Conservation (phyloP, 2,329 filamentous ascomycete genomes). For the Cytospora piceae region DNA sequence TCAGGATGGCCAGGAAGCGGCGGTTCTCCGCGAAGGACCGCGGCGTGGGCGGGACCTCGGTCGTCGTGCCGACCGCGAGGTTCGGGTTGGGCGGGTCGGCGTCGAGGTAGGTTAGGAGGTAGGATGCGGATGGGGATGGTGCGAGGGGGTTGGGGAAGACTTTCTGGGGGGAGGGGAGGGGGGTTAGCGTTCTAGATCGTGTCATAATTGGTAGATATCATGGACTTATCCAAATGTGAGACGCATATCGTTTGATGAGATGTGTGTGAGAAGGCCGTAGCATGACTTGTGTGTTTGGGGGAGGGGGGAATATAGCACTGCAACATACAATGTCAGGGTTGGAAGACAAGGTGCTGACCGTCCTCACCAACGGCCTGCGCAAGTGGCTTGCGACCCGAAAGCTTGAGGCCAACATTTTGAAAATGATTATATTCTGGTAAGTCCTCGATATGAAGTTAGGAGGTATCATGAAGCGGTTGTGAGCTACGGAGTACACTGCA, state of each 20-base stretch:
- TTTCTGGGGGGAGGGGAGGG: conserved; percentile 50
- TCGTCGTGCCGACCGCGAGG: conserved; percentile 64
- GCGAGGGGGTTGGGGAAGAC: conserved; percentile 52
- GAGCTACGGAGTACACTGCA: neutral
- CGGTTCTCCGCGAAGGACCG: conserved; percentile 62
- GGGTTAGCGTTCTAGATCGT: conserved; percentile 6
- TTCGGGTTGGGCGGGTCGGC: conserved; percentile 51
- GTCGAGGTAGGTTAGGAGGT: conserved; percentile 64
- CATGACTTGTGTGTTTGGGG: neutral
- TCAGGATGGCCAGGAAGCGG: conserved; percentile 61
- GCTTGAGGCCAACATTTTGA: conserved; percentile 40
- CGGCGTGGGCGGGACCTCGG: conserved; percentile 63
- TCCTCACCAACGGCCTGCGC: conserved; percentile 37
- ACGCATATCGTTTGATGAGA: neutral
- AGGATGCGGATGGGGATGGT: conserved; percentile 43
- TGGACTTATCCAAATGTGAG: neutral
- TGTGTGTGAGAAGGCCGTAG: neutral
- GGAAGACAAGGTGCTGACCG: conserved; percentile 51
- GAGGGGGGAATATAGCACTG: neutral
- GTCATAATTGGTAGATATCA: neutral
- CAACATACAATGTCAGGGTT: conserved; percentile 59
- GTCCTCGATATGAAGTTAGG: neutral
- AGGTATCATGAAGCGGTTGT: conserved; percentile 1
- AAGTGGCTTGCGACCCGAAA: conserved; percentile 35
- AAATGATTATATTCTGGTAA: neutral